Base-by-base conservation (phyloP, 2,329 filamentous ascomycete species). In the Acrocalymma vagum region DNA sequence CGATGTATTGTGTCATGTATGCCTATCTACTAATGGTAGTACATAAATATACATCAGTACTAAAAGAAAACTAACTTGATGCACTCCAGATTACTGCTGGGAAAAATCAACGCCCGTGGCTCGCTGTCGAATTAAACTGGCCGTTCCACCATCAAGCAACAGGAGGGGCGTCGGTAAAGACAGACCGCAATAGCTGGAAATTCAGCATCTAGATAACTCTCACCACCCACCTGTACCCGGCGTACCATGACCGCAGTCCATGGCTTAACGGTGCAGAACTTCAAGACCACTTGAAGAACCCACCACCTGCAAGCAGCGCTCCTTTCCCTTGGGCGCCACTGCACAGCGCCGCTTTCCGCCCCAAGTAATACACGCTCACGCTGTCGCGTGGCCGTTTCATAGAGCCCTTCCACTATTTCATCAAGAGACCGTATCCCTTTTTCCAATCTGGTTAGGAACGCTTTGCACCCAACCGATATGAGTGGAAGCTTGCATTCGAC, bases 281-380 rank as follows among this genome's bases (percentile, higher is more conserved):
- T 18, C 37, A 46, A 38, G 38, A 41, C 24, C 29, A 38, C 17
- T 16, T 46, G 18, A 17, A 26, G 14, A 42, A 37, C 8, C 42
- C 37, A 14, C 42, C 42, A 18, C 18, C 42, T 29, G 23, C 33
- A 5, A 46, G 37, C 42, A 24, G 41, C n/a, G 42, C 37, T 37
- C 42, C 37, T 1, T 46, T 42, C 22, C 24, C 24, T n/a, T 46
- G 42, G 42, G 37, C 38, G 13, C 42, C 37, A 25, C 11, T 42
- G 20, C 23, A 13, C 11, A 42, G 33, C 29, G 29, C 32, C 14
- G 42, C 42, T 32, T 46, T 46, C 26, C 20, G 24, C 5, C 32
- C 42, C 14, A 46, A 46, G 32, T 29, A 41, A n/a, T 46, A 41
- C 24, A 41, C 32, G 11, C 32, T 46, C 10, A 46, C 27, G n/a